Conservation (phyloP, 176 grass and related monocot genomes). For the Rhynchospora tenuis region DNA sequence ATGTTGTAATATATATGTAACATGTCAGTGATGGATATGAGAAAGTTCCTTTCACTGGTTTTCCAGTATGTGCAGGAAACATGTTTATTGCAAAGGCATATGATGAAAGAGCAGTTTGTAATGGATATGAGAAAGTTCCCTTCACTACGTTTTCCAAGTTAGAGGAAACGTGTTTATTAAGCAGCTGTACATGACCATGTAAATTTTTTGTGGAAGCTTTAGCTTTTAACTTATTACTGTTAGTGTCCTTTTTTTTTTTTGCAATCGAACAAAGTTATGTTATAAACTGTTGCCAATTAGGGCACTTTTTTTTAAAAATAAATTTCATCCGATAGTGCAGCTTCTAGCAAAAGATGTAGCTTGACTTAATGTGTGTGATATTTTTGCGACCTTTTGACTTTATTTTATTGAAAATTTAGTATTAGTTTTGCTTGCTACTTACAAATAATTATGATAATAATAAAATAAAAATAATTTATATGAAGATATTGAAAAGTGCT, state of each 20-base stretch:
- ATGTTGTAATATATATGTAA: slow-evolving; percentile 11
- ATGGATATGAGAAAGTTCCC: background rate
- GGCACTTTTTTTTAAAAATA: background rate
- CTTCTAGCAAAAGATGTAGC: background rate
- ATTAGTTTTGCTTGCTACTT: no score
- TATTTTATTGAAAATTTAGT: no score
- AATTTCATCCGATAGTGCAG: background rate
- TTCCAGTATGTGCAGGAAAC: background rate
- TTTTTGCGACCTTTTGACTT: background rate
- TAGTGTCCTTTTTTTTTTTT: no score
- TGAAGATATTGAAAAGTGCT: no score
- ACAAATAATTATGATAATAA: no score
- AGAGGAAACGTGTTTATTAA: no score
- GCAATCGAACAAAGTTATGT: background rate
- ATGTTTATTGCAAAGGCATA: background rate
- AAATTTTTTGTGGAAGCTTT: background rate
- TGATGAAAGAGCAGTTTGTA: background rate
- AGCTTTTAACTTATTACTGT: no score
- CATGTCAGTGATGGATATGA: background rate
- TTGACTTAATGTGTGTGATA: background rate
- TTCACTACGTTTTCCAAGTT: background rate
- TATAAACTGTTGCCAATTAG: background rate
- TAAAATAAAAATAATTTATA: no score
- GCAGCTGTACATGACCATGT: background rate
- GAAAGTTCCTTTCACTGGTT: background rate